Percentiles rank a stretch among this genome's conserved stretches.
These are phyloP conservation scores for Yamadazyma songkhlaensis DNA, from an alignment of 1,139 yeast genomes.

Conservation along the genomic window DNA sequence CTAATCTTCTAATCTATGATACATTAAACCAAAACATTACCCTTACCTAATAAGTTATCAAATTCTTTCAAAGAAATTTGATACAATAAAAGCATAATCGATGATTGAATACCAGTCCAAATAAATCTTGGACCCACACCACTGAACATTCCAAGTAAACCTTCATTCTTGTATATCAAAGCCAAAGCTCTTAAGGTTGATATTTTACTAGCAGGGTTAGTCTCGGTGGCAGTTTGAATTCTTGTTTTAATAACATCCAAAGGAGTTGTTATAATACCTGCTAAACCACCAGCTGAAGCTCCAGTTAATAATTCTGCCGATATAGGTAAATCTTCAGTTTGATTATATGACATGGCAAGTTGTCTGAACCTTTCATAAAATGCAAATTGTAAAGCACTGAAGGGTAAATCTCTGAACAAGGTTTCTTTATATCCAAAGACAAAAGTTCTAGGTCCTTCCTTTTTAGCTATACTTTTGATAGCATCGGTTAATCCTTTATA, in stretches of 20 bases:
- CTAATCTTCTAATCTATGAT: slow-evolving; percentile 3
- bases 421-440: slow-evolving; percentile 95
- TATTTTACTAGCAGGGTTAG: slow-evolving; percentile 19
- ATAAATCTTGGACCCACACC: slow-evolving; percentile 96
- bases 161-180: slow-evolving; percentile 73
- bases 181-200: slow-evolving; percentile 63
- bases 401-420: slow-evolving; percentile 84
- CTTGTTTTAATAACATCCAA: slow-evolving; percentile 93
- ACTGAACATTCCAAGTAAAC: slow-evolving; percentile 74
- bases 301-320: slow-evolving; percentile 75
- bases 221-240: slow-evolving; percentile 62
- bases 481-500: slow-evolving; percentile 75
- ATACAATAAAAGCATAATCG: slow-evolving; percentile 87
- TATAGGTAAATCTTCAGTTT: slow-evolving; percentile 52
- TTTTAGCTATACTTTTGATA: slow-evolving; percentile 52
- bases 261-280: slow-evolving; percentile 82
- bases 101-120: slow-evolving; percentile 95
- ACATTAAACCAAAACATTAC: slow-evolving; percentile 2
- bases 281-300: slow-evolving; percentile 95
- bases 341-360: slow-evolving; percentile 48
- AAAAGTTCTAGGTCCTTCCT: slow-evolving; percentile 75
- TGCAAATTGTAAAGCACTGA: slow-evolving; percentile 93
- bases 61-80: slow-evolving; percentile 55
- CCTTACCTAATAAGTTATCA: slow-evolving; percentile 22
- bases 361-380: slow-evolving; percentile 85